phyloP scores from a whole-genome alignment of 1,284 basidiomycete genomes.

The Tausonia pullulans region DNA sequence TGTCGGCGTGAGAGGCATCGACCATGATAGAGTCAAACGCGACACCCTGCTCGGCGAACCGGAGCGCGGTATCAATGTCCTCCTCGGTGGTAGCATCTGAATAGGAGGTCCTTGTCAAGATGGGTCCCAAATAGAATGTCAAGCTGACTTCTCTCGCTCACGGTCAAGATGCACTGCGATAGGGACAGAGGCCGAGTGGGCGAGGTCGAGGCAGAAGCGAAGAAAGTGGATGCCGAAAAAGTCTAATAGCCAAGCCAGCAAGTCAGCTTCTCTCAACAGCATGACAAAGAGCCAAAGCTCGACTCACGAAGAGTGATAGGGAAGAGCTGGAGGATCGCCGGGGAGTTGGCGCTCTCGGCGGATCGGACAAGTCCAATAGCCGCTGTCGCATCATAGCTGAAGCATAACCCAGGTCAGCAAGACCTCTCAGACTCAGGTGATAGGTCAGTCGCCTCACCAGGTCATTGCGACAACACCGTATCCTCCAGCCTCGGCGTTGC shows the following conservation, averaged over 20 bases:
- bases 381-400: conserved; percentile 30
- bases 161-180: conserved; percentile 35
- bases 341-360: conserved; percentile 30
- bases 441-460: conserved; percentile 19
- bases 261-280: neutral
- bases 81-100: conserved; percentile 36
- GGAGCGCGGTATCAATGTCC: conserved; percentile 35
- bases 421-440: neutral
- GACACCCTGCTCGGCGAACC: conserved; percentile 32
- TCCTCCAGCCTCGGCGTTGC: conserved; percentile 30
- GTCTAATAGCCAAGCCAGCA: neutral
- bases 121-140: too few species aligned
- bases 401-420: neutral
- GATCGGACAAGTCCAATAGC: conserved; percentile 33
- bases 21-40: conserved; percentile 37
- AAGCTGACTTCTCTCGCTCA: neutral
- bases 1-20: conserved; percentile 34
- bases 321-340: conserved; percentile 31
- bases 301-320: conserved; percentile 25
- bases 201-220: conserved; percentile 43
- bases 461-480: conserved; percentile 30
- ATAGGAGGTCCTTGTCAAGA: too few species aligned
- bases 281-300: neutral
- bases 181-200: conserved; percentile 34
- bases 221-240: neutral